Conservation (phyloP, 441 rosid species). For the Heliophila coronopifolia region DNA sequence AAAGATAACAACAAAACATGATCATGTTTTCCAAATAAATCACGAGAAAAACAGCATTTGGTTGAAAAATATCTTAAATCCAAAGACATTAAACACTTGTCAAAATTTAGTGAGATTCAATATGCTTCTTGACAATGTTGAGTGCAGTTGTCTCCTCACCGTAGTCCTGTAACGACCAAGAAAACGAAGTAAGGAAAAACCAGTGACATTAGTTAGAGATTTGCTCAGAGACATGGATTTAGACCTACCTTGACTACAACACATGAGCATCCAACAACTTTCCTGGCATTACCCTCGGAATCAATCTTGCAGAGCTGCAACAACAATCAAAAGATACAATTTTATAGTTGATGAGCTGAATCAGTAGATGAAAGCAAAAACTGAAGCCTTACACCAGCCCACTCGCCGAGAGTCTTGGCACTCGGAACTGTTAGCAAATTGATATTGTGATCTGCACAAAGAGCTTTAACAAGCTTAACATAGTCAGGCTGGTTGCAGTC, state of each 20-base stretch:
- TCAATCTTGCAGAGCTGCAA: slow-evolving; percentile 44
- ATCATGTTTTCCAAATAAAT: too few species aligned
- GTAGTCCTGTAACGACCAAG: slow-evolving; percentile 26
- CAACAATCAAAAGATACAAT: too few species aligned
- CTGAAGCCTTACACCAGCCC: slow-evolving; percentile 82
- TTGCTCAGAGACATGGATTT: neutral
- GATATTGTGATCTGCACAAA: slow-evolving; percentile 70
- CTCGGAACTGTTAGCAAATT: slow-evolving; percentile 62
- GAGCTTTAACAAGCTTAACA: slow-evolving; percentile 79
- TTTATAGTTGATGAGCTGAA: neutral
- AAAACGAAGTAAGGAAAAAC: too few species aligned
- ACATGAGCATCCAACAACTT: slow-evolving; percentile 47
- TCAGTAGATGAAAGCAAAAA: neutral
- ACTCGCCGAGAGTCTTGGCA: slow-evolving; percentile 87
- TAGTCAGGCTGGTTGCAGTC: slow-evolving; percentile 90
- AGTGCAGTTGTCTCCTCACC: slow-evolving; percentile 37
- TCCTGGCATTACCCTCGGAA: slow-evolving; percentile 43
- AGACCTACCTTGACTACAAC: slow-evolving; percentile 36
- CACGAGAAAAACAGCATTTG: slow-evolving; percentile 18
- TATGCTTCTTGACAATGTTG: slow-evolving; percentile 31
- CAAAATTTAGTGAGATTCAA: slow-evolving; percentile 26
- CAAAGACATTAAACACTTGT: neutral
- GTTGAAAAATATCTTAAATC: slow-evolving; percentile 11
- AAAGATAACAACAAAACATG: too few species aligned
- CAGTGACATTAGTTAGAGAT: neutral